Conservation (phyloP, 2,329 filamentous ascomycete genomes). For the Malbranchea cinnamomea region DNA sequence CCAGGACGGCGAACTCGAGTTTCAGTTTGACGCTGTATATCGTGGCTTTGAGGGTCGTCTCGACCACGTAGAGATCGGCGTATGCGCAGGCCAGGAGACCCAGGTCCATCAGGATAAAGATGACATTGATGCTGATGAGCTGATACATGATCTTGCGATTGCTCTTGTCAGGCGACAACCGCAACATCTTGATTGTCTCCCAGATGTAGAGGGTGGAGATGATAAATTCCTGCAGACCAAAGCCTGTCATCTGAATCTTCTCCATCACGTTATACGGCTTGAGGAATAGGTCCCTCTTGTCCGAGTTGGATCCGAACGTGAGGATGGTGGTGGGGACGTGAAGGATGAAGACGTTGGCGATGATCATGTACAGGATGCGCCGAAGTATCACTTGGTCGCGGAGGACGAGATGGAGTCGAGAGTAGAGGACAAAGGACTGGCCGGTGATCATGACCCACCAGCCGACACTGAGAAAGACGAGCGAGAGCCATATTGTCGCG, state of each 20-base stretch:
- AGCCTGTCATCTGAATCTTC: constrained; percentile 34
- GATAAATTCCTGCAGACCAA: constrained; percentile 34
- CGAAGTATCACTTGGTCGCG: constrained; percentile 16
- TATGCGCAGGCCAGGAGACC: constrained; percentile 30
- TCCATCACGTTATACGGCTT: constrained; percentile 25
- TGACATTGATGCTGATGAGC: constrained; percentile 33
- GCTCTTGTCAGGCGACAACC: constrained; percentile 27
- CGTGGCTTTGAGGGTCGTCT: constrained; percentile 32
- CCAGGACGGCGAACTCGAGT: constrained; percentile 35
- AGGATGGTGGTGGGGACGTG: constrained; percentile 23
- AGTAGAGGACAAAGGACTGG: constrained; percentile 27
- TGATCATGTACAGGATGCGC: constrained; percentile 24
- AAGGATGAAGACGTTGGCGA: constrained; percentile 20
- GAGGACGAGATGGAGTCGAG: constrained; percentile 24
- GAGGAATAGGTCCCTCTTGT: constrained; percentile 14
- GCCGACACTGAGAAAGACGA: constrained; percentile 19
- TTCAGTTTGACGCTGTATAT: constrained; percentile 36
- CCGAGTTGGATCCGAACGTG: constrained; percentile 18
- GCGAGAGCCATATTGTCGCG: constrained; percentile 28
- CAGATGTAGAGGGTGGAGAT: constrained; percentile 36
- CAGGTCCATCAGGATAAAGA: constrained; percentile 33
- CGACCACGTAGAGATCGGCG: constrained; percentile 30
- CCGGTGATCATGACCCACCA: constrained; percentile 26
- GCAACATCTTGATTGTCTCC: constrained; percentile 38
- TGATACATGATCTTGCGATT: constrained; percentile 35